A percentile compares a stretch with the other conserved stretches of the same genome.
Conservation (phyloP, 768 basidiomycete genomes). For the Suillus placidus region DNA sequence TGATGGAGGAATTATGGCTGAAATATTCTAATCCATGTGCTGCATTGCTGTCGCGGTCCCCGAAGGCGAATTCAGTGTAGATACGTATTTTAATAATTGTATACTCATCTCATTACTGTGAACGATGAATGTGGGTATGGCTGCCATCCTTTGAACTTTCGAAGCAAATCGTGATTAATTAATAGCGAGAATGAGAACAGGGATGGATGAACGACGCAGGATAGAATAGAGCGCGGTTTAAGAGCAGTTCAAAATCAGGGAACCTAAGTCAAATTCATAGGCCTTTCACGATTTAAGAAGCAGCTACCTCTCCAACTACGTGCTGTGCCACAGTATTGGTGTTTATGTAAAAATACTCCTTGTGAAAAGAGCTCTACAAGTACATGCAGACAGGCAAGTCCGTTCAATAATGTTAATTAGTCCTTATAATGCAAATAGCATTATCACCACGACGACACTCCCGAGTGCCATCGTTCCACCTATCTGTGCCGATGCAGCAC, state of each 20-base stretch:
- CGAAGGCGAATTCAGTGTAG: background rate
- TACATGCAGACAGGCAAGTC: background rate
- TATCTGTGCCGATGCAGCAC: background rate
- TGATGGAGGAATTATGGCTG: conserved; percentile 32
- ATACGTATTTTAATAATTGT: background rate
- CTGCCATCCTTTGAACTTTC: background rate
- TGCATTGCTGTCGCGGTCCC: background rate
- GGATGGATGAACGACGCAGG: background rate
- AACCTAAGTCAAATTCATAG: background rate
- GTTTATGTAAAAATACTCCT: background rate
- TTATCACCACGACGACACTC: background rate
- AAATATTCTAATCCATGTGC: conserved; percentile 29
- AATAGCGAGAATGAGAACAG: background rate
- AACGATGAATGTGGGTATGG: background rate
- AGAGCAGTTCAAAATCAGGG: background rate
- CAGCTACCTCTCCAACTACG: background rate
- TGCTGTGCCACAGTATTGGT: background rate
- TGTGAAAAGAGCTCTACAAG: background rate
- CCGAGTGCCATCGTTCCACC: background rate
- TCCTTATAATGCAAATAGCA: background rate
- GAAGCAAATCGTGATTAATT: background rate
- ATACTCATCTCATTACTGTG: background rate
- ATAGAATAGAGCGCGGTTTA: background rate
- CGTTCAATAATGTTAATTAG: background rate
- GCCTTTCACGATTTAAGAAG: background rate